Evolutionary conservation across 1,284 basidiomycete genomes (phyloP).

Genomic region (Boletellus sp.): DNA sequence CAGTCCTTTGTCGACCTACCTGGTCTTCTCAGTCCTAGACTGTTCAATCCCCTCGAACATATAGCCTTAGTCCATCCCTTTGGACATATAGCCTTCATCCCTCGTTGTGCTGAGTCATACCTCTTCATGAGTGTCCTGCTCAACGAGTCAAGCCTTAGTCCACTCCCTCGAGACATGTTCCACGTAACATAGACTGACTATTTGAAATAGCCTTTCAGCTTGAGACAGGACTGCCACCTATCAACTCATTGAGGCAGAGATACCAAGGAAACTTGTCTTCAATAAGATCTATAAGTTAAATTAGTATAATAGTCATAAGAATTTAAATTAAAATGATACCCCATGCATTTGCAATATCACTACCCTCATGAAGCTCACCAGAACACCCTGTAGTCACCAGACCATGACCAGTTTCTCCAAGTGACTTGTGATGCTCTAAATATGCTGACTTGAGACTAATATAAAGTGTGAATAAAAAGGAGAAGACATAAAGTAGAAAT

Average conservation of each 20-base stretch:
- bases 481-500: background rate
- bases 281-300: background rate
- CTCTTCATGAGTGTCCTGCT: too few species aligned
- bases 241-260: background rate
- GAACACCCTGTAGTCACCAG: background rate
- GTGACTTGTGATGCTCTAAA: background rate
- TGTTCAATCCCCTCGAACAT: too few species aligned
- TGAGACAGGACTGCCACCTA: background rate
- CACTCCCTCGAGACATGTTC: too few species aligned
- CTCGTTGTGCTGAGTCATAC: too few species aligned
- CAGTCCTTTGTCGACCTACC: too few species aligned
- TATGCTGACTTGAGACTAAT: background rate
- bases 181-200: background rate
- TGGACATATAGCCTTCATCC: too few species aligned
- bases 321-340: background rate
- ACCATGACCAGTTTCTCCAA: background rate
- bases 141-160: too few species aligned
- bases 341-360: background rate
- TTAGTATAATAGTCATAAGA: background rate
- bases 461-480: background rate
- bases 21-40: too few species aligned
- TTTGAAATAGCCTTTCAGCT: background rate
- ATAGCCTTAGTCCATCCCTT: too few species aligned
- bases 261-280: conserved; percentile 1
- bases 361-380: background rate